Percentiles rank a stretch among this genome's conserved stretches.
Evolutionary conservation across 2,329 filamentous ascomycete genomes (phyloP).

Genomic region (Trichoderma citrinoviride): DNA sequence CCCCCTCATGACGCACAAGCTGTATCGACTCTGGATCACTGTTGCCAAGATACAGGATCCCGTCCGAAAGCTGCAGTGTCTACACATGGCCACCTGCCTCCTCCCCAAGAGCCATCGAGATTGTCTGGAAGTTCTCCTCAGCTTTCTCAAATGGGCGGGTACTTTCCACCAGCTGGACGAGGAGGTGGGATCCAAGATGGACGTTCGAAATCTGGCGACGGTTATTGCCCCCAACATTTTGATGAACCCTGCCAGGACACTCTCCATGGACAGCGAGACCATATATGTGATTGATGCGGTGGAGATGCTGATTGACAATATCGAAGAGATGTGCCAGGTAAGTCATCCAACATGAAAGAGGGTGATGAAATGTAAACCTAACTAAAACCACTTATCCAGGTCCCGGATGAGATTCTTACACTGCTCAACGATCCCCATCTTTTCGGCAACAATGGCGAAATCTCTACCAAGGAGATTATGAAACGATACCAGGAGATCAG

Average conservation of each 20-base stretch:
- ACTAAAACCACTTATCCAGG: slow-evolving; percentile 51
- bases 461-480: slow-evolving; percentile 95
- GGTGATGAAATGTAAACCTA: slow-evolving; percentile 19
- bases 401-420: slow-evolving; percentile 86
- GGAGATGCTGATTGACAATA: slow-evolving; percentile 84
- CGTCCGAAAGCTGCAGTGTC: slow-evolving; percentile 75
- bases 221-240: slow-evolving; percentile 97
- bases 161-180: slow-evolving; percentile 98
- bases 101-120: slow-evolving; percentile 91
- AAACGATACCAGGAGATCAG: slow-evolving; percentile 84
- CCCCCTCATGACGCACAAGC: slow-evolving; percentile 89
- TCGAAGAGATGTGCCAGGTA: slow-evolving; percentile 97
- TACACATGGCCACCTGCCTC: slow-evolving; percentile 89
- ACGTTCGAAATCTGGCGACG: slow-evolving; percentile 93
- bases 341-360: slow-evolving; percentile 33
- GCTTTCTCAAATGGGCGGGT: slow-evolving; percentile 94
- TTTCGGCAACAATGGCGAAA: slow-evolving; percentile 77
- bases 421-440: slow-evolving; percentile 80
- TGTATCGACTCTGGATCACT: slow-evolving; percentile 85
- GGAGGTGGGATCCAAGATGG: slow-evolving; percentile 97
- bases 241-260: slow-evolving; percentile 64
- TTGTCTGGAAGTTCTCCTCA: slow-evolving; percentile 90
- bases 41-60: slow-evolving; percentile 84
- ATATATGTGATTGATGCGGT: slow-evolving; percentile 94
- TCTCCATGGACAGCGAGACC: slow-evolving; percentile 76